These are phyloP conservation scores for Candida ipomoeae DNA, from an alignment of 805 yeast genomes.

Conservation along the genomic window DNA sequence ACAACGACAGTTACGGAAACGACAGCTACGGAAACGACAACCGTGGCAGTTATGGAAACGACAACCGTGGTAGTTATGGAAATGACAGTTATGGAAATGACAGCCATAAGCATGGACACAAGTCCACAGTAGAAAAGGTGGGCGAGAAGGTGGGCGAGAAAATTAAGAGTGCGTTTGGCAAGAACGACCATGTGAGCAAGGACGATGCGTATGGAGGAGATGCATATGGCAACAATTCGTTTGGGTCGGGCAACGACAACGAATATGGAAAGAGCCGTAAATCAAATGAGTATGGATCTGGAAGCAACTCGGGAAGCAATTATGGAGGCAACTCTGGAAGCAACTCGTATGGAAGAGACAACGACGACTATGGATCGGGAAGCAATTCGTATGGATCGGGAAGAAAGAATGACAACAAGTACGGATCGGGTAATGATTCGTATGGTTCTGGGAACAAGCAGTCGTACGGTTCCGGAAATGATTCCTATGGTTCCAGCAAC, in stretches of 20 bases:
- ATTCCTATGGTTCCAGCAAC: slow-evolving; percentile 20
- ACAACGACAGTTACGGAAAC: slow-evolving; percentile 11
- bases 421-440: slow-evolving; percentile 20
- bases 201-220: slow-evolving; percentile 23
- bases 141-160: slow-evolving; percentile 15
- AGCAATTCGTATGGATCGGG: slow-evolving; percentile 8
- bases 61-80: slow-evolving; percentile 6
- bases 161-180: slow-evolving; percentile 13
- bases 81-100: slow-evolving; percentile 15
- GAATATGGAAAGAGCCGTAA: background rate
- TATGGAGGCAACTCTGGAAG: too few species aligned
- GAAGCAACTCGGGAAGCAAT: too few species aligned
- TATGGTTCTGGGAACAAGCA: slow-evolving; percentile 19
- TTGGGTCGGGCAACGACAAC: slow-evolving; percentile 17
- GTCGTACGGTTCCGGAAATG: slow-evolving; percentile 20
- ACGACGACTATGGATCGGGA: slow-evolving; percentile 17
- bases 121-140: slow-evolving; percentile 2
- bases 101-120: slow-evolving; percentile 12
- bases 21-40: background rate
- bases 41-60: slow-evolving; percentile 1
- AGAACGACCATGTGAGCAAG: slow-evolving; percentile 5
- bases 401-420: slow-evolving; percentile 8
- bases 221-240: slow-evolving; percentile 23
- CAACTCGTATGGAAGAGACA: slow-evolving; percentile 11
- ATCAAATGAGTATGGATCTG: too few species aligned